Evolutionary conservation across 192 early-diverging fungal species (phyloP), one percentile per base, ranked within the genome.

Genomic region (Coemansia sp.): DNA sequence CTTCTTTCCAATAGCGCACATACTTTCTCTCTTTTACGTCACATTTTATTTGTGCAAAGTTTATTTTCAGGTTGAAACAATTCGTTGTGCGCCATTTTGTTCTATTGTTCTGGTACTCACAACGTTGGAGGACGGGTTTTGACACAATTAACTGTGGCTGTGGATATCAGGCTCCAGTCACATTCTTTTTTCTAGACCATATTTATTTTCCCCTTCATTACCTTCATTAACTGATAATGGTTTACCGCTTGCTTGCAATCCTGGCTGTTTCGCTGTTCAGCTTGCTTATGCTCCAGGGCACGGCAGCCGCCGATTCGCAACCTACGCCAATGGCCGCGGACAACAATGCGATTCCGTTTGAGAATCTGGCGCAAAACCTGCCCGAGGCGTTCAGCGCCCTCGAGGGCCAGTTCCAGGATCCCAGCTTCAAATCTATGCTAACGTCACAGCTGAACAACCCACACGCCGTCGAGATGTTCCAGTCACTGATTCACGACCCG

Each of bases 401-500:
- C 2, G 77, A 79, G 38, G 64, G 49, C 19, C 77, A 79, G 55
- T 74, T 79, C 57, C 35, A 68, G 14, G 71, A 79, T 38, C 14
- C 59, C 22, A 70, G 50, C 16, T 79, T 79, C 65, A 55, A 66
- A 54, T 62, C 77, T 12, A 69, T 74, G 54, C 57, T 79, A 39
- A 74, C 71, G 2, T 73, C 77, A 56, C 71, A 79, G 62, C 71
- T 79, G 4, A 71, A 59, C 64, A 79, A 79, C 65, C 77, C 77
- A 11, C 50, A 74, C 26, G 77, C 77, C n/a, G 68, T 79, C 18
- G 77, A 79, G 32, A 66, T 79, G 67, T 79, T 79, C 71, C 68
- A 79, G 54, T 79, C 77, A 11, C 67, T 79, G 7, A 79, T 79
- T 23, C 77, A 74, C 32, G 77, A 79, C 54, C 58, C 67, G 3